Evolutionary conservation across 2,329 filamentous ascomycete species (phyloP).

Genomic region (Periconia digitata): DNA sequence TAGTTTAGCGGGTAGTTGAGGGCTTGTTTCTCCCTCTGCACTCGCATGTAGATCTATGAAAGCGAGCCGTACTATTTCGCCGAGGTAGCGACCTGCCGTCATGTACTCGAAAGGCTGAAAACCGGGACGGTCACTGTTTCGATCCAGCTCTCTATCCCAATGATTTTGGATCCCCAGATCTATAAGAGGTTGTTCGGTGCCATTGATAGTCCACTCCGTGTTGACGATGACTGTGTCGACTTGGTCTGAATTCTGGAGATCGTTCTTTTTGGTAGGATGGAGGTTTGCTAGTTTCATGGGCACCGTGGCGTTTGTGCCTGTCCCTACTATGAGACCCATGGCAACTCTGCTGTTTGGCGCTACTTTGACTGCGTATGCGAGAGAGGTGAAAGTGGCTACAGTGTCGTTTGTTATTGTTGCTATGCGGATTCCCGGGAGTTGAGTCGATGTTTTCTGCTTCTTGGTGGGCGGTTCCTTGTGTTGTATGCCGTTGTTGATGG

Average conservation of each 20-base stretch:
- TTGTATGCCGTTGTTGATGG: background rate
- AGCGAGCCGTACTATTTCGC: conserved; percentile 72
- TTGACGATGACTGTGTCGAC: conserved; percentile 74
- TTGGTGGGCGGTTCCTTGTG: conserved; percentile 23
- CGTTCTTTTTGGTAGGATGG: conserved; percentile 61
- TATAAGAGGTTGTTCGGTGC: conserved; percentile 67
- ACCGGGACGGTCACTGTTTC: conserved; percentile 67
- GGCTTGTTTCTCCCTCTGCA: conserved; percentile 32
- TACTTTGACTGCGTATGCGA: conserved; percentile 70
- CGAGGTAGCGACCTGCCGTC: conserved; percentile 76
- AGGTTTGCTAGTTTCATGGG: conserved; percentile 66
- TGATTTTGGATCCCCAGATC: conserved; percentile 64
- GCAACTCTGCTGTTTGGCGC: conserved; percentile 64
- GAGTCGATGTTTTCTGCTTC: conserved; percentile 26
- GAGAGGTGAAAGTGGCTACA: conserved; percentile 75
- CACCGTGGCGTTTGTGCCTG: conserved; percentile 79
- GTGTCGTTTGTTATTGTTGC: conserved; percentile 80
- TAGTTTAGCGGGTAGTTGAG: conserved; percentile 57
- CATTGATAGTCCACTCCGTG: conserved; percentile 82
- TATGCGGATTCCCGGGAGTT: conserved; percentile 67
- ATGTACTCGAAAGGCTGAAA: conserved; percentile 86
- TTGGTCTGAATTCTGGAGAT: conserved; percentile 30
- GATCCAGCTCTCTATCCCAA: conserved; percentile 71
- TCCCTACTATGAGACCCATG: conserved; percentile 82
- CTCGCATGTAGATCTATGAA: conserved; percentile 69